Evolutionary conservation across 768 basidiomycete species (phyloP).

Genomic region (Melanogaster broomeanus): DNA sequence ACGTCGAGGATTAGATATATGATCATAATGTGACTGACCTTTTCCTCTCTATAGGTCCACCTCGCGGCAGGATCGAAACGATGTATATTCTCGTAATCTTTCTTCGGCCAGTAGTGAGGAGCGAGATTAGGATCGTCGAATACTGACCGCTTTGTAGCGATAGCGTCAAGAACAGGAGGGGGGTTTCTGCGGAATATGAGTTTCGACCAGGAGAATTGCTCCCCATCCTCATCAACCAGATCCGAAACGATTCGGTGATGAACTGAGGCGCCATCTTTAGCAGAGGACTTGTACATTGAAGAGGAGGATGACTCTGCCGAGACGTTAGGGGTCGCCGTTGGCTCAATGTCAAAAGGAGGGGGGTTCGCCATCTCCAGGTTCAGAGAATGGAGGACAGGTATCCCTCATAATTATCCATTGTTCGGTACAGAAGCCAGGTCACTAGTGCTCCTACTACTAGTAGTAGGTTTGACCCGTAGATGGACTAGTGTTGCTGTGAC

Average conservation of each 20-base stretch:
- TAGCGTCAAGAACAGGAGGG: conserved; percentile 33
- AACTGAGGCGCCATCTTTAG: background rate
- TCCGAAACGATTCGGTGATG: background rate
- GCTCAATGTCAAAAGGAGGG: background rate
- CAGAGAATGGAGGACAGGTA: background rate
- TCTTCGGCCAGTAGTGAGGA: conserved; percentile 48
- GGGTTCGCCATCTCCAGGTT: background rate
- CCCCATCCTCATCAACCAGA: conserved; percentile 9
- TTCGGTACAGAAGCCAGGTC: no score
- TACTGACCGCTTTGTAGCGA: conserved; percentile 52
- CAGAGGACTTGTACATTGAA: background rate
- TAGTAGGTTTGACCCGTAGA: no score
- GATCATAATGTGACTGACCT: conserved; percentile 25
- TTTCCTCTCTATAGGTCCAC: conserved; percentile 63
- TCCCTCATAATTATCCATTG: no score
- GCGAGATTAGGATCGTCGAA: conserved; percentile 52
- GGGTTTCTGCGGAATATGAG: conserved; percentile 2
- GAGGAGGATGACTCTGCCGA: background rate
- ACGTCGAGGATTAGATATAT: background rate
- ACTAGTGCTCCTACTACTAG: no score
- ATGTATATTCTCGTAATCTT: conserved; percentile 54
- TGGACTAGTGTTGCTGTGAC: no score
- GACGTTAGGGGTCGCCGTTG: background rate
- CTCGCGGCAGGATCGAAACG: conserved; percentile 57
- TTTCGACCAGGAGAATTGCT: conserved; percentile 4